These are phyloP conservation scores for Cyberlindnera amylophila DNA, from an alignment of 805 yeast genomes.

Conservation along the genomic window DNA sequence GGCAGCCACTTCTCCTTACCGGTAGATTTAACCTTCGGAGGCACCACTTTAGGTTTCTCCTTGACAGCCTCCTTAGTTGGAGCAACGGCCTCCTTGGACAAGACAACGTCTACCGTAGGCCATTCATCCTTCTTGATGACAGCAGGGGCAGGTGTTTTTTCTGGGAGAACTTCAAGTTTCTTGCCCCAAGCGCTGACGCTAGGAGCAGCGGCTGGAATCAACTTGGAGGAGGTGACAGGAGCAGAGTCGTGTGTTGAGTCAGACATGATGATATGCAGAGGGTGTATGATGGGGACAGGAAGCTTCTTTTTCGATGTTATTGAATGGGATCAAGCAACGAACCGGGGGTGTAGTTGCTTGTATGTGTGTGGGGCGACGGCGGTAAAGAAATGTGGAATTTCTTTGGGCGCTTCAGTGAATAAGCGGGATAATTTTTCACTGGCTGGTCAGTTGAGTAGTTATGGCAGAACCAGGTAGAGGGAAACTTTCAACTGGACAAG, in stretches of 20 bases:
- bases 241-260: constrained; percentile 1
- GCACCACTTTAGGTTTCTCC: constrained; percentile 3
- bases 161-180: constrained; percentile 2
- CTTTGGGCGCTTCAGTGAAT: no score
- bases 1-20: constrained; percentile 68
- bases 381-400: no score
- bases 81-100: constrained; percentile 7
- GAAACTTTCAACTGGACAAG: no score
- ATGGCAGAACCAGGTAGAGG: no score
- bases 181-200: constrained; percentile 27
- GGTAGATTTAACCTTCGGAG: constrained; percentile 20
- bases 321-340: background rate
- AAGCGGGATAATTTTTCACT: no score
- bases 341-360: no score
- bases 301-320: no score
- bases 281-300: no score
- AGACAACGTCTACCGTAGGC: constrained; percentile 21
- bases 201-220: constrained; percentile 29
- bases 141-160: constrained; percentile 1
- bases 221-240: constrained; percentile 19
- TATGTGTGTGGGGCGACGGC: no score
- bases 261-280: constrained; percentile 1
- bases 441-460: no score
- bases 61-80: background rate
- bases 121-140: constrained; percentile 18